Evolutionary conservation across 2,329 filamentous ascomycete genomes (phyloP).

Genomic region (Corinectria fuckeliana): DNA sequence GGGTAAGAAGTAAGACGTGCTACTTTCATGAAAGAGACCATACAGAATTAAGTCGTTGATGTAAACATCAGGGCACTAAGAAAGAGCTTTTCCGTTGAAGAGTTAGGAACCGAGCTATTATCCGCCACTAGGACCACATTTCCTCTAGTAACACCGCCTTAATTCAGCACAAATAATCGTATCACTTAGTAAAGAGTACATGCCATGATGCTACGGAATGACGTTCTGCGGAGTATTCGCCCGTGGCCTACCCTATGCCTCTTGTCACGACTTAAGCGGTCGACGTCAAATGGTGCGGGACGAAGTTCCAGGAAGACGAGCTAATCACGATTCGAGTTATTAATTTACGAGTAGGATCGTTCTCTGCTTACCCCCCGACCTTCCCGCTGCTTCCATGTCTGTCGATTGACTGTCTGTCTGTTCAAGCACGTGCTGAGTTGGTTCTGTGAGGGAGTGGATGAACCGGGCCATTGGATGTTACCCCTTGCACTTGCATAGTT

Average conservation of each 20-base stretch:
- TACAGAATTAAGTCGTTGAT: too few species aligned
- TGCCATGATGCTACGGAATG: not conserved
- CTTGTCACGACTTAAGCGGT: not conserved
- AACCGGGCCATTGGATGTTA: not conserved
- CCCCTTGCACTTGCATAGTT: not conserved
- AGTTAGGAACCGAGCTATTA: too few species aligned
- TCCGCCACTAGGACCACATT: too few species aligned
- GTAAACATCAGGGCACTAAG: too few species aligned
- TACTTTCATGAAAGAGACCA: too few species aligned
- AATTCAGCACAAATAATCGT: too few species aligned
- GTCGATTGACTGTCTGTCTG: not conserved
- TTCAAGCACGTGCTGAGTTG: not conserved
- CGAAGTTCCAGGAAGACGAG: not conserved
- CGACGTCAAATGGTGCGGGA: not conserved
- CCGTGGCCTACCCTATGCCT: not conserved
- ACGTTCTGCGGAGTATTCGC: not conserved
- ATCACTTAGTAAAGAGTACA: not conserved
- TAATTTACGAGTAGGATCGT: not conserved
- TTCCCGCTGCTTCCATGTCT: too few species aligned
- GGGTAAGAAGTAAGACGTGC: too few species aligned
- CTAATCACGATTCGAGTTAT: not conserved
- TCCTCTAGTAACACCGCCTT: too few species aligned
- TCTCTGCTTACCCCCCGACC: too few species aligned
- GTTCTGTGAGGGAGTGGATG: not conserved
- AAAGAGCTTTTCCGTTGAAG: too few species aligned